Base-by-base conservation (phyloP, 148 eudicot species). In the Hydrangea macrophylla region DNA sequence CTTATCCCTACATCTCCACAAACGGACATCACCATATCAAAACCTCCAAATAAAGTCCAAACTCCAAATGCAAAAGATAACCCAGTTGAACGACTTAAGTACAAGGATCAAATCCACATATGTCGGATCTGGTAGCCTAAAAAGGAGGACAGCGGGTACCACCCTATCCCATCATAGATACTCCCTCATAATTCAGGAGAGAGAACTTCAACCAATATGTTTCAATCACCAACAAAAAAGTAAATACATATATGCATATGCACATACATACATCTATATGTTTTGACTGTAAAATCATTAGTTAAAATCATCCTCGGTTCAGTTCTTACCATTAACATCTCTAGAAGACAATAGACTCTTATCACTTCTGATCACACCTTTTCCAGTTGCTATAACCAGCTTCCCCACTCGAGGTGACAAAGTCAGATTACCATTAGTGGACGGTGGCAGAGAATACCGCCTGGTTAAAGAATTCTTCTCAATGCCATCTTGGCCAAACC, bases 401-500 rank as follows among this genome's bases (percentile, higher is more conserved):
- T 71, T 75, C 68, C 75, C 82, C n/a, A 78, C 22, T 70, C 80
- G 71, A 13, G 85, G 85, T 50, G 85, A 78, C 68, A 73, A 60
- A 68, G 58, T 69, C 48, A 75, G 54, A 63, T 82, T 82, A 5
- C 82, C 80, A 72, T 77, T 76, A 23, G 73, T 54, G 2, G 82
- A 69, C 24, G 85, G 61, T 44, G 85, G 82, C 1, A 82, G 78
- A 69, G 85, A 82, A 82, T 78, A 80, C 17, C 82, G 77, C 51
- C 85, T 78, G 15, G 59, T 70, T 64, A 48, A 58, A 69, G 72
- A 73, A 60, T 69, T 68, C 53, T 48, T 17, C 71, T 82, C 85
- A 64, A 61, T 73, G 31, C 40, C 82, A 54, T 82, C 82, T 56
- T 76, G 82, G 37, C 40, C 72, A 25, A 76, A 31, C 53, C 70